A percentile compares a stretch with the other conserved stretches of the same genome.
These are phyloP conservation scores for Vigna unguiculata DNA, from an alignment of 306 rosid genomes.

Conservation along the genomic window DNA sequence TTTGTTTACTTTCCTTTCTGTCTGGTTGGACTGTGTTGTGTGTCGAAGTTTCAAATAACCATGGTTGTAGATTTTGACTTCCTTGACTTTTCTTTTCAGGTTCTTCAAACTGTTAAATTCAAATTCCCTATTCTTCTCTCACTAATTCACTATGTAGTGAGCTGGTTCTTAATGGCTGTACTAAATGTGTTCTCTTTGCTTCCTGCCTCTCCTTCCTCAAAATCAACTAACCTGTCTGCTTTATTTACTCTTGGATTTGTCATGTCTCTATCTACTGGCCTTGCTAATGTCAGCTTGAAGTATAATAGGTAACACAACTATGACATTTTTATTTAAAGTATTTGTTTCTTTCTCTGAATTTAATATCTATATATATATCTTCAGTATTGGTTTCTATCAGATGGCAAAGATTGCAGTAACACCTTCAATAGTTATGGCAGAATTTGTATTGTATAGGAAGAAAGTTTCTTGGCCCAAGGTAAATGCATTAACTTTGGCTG, in stretches of 20 bases:
- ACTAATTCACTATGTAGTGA: slow-evolving; percentile 75
- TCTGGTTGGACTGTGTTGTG: not conserved
- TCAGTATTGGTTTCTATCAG: slow-evolving; percentile 94
- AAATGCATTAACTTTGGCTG: slow-evolving; percentile 37
- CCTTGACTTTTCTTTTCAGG: slow-evolving; percentile 55
- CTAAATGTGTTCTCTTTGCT: slow-evolving; percentile 69
- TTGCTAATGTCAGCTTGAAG: slow-evolving; percentile 91
- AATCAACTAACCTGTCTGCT: slow-evolving; percentile 61
- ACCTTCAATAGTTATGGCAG: slow-evolving; percentile 83
- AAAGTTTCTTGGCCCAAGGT: slow-evolving; percentile 76
- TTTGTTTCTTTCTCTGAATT: slow-evolving; percentile 39
- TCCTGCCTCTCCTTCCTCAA: slow-evolving; percentile 77
- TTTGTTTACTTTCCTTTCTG: slow-evolving; percentile 50
- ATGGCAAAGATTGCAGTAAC: slow-evolving; percentile 94
- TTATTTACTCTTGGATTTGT: slow-evolving; percentile 81
- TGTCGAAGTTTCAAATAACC: slow-evolving; percentile 27
- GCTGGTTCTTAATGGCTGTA: slow-evolving; percentile 89
- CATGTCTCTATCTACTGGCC: slow-evolving; percentile 88
- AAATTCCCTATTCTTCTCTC: slow-evolving; percentile 79
- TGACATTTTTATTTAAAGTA: slow-evolving; percentile 22
- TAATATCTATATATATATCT: slow-evolving; percentile 48
- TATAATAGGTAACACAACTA: slow-evolving; percentile 69
- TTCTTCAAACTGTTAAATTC: slow-evolving; percentile 79
- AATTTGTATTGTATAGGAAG: slow-evolving; percentile 66
- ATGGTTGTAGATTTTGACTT: slow-evolving; percentile 39